Evolutionary conservation across 306 rosid species (phyloP), one percentile per base, ranked within the genome.

Genomic region (Ceratonia siliqua): DNA sequence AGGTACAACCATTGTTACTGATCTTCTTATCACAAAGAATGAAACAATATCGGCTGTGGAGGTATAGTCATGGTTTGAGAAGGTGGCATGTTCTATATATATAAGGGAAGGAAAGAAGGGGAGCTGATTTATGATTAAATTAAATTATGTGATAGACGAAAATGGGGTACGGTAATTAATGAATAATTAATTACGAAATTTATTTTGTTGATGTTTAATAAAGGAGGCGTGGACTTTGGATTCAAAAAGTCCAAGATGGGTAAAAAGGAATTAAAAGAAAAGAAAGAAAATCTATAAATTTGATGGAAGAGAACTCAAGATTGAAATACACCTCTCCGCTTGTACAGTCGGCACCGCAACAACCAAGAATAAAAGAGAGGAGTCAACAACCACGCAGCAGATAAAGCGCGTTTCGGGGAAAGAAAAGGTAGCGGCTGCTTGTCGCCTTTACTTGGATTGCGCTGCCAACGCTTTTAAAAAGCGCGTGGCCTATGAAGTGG

Each of bases 1-100:
- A 13, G 92, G 78, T 5, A 82, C 85, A 12, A 87, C 92, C 98
- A 91, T 89, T 45, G 38, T 52, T 71, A 13, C 12, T 12, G 9
- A 21, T 36, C 3, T 8, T 18, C 39, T 8, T 8, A 46, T 62
- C 42, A 38, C 14, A 3, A 17, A 17, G 3, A 21, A 48, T 3
- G 65, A 12, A 27, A 33, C 24, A 32, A 18, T n/a, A n/a, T n/a
- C n/a, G n/a, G n/a, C 2, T 7, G n/a, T 0, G 71, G 46, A 33
- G 28, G 38, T 54, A 14, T 77, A 22, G 59, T 63, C 0, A 66
- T 72, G 72, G 84, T 75, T 83, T 81, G 53, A 75, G 76, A 76
- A 67, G 65, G 43, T 83, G 66, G 79, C 46, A 76, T 75, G 54
- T 79, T 72, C 50, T 79, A 35, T 25, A 77, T 54, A 80, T 36